A percentile compares a stretch with the other conserved stretches of the same genome.
These are phyloP conservation scores for Aureobasidium sp. DNA, from an alignment of 2,329 filamentous ascomycete species.

Conservation along the genomic window DNA sequence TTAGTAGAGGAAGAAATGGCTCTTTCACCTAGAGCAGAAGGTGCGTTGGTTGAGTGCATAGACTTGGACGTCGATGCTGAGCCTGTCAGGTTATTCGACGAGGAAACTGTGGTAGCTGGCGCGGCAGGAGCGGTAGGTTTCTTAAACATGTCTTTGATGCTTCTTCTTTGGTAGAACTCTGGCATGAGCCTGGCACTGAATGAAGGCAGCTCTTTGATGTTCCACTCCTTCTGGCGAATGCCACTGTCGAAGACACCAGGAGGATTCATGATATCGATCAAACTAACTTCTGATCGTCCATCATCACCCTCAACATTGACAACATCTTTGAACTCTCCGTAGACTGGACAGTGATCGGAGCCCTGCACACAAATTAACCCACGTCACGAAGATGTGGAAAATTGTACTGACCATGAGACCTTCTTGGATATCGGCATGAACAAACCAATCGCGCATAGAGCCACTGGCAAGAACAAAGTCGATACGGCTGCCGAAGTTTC, in stretches of 20 bases:
- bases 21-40: too few species aligned
- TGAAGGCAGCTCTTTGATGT: conserved; percentile 56
- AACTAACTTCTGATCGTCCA: conserved; percentile 33
- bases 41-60: background rate
- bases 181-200: conserved; percentile 76
- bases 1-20: background rate
- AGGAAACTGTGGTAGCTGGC: background rate
- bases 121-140: conserved; percentile 25
- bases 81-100: background rate
- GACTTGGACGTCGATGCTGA: background rate
- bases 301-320: conserved; percentile 42
- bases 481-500: conserved; percentile 86
- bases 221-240: conserved; percentile 57
- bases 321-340: conserved; percentile 58
- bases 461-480: conserved; percentile 85
- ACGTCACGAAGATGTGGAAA: background rate
- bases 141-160: conserved; percentile 89
- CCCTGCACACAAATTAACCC: conserved; percentile 40
- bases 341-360: conserved; percentile 95
- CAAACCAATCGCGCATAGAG: conserved; percentile 72
- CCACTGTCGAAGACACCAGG: conserved; percentile 61
- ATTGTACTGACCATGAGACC: conserved; percentile 58
- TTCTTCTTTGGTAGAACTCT: conserved; percentile 77
- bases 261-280: conserved; percentile 72
- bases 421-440: conserved; percentile 78